A percentile compares a stretch with the other conserved stretches of the same genome.
Conservation (phyloP, 768 basidiomycete species). For the Lactarius trivialis region DNA sequence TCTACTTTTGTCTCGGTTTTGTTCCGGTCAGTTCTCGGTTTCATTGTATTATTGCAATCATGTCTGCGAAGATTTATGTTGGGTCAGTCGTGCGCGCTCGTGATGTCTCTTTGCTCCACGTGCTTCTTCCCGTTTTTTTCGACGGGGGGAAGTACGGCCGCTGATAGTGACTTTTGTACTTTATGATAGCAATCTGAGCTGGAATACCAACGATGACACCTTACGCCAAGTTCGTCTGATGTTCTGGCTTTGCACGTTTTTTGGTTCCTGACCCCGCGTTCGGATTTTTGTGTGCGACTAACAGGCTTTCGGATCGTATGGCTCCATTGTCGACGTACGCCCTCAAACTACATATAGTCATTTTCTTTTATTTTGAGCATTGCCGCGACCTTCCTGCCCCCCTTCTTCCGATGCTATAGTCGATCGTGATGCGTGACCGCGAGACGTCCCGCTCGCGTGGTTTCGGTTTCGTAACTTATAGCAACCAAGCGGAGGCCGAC, state of each 20-base stretch:
- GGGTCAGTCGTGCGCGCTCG: constrained; percentile 75
- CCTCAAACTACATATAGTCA: constrained; percentile 18
- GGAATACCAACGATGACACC: constrained; percentile 92
- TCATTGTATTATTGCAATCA: constrained; percentile 34
- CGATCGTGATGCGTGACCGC: constrained; percentile 97
- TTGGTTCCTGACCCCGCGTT: constrained; percentile 37
- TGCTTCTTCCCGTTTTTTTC: constrained; percentile 36
- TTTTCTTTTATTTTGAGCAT: constrained; percentile 23
- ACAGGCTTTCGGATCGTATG: constrained; percentile 79
- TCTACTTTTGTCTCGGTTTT: constrained; percentile 23
- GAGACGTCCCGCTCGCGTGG: constrained; percentile 96
- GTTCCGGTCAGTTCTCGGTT: constrained; percentile 22
- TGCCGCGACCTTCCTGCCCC: background rate
- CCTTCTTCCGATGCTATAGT: constrained; percentile 44
- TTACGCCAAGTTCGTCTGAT: constrained; percentile 79
- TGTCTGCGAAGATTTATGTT: constrained; percentile 87
- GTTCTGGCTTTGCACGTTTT: constrained; percentile 30
- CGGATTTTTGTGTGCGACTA: constrained; percentile 38
- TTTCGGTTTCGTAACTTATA: constrained; percentile 91
- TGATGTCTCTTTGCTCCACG: constrained; percentile 36
- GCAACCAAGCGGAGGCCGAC: constrained; percentile 56
- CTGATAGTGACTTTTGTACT: constrained; percentile 49
- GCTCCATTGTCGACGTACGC: constrained; percentile 90
- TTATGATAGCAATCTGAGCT: constrained; percentile 79
- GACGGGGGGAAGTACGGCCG: constrained; percentile 28